Base-by-base conservation (phyloP, 2,329 filamentous ascomycete species). In the Pestalotiopsis sp. region DNA sequence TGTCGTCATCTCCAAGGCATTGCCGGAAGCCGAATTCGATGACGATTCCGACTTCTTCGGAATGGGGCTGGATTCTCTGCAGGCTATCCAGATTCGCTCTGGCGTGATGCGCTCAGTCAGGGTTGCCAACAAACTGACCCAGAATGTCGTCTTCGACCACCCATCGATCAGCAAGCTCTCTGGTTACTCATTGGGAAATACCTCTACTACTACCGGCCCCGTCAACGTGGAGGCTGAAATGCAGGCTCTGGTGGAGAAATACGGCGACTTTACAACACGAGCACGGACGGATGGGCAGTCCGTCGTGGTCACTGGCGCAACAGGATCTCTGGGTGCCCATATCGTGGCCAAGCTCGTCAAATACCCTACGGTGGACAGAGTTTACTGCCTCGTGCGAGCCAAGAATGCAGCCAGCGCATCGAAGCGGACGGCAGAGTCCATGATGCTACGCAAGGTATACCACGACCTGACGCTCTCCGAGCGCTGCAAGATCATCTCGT, bases 291-390 rank as follows among this genome's bases (percentile, higher is more conserved):
- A 3, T 64, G 73, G 64, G 60, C 72, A 62, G 74, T 76, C 39
- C 23, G 69, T 74, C 62, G 77, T 90, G 1, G 76, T 92, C 3
- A 92, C 90, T 0, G 91, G 91, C 1, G 85, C 86, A 0, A 92
- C 91, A 0, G 91, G 91, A 1, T 90, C 89, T 1, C 81, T 92
- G 0, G 91, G 91, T 1, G 83, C 87, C 0, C 89, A 91, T 71
- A 80, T 91, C 1, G 81, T 89, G 1, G 84, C 86, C 3, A 85
- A 88, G n/a, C 83, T 93, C 14, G 85, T 87, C 1, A 81, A 84
- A 2, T 82, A 87, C n/a, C 83, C 87, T 12, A 86, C 87, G 23
- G 81, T 93, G 39, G 78, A 80, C 39, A 79, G 78, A 6, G 78
- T 90, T 1, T 88, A 86, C 79, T 85, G 84, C 67, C 80, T 89